Evolutionary conservation across 2,329 filamentous ascomycete species (phyloP).

Genomic region (Colletotrichum salicis): DNA sequence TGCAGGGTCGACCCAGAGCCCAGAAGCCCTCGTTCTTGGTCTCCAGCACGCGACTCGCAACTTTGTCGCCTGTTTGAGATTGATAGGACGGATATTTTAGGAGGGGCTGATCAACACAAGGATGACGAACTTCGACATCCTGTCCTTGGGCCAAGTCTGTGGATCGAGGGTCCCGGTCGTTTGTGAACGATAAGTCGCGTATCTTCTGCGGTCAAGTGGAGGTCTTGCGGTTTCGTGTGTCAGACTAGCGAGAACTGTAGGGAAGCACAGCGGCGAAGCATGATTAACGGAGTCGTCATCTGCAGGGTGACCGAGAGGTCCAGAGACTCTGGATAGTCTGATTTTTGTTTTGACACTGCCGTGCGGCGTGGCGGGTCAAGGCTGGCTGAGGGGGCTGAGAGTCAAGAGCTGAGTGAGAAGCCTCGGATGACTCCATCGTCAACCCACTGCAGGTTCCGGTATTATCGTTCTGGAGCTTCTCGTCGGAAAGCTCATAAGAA

Average conservation of each 20-base stretch:
- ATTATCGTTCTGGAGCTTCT: conserved; percentile 13
- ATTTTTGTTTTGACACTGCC: conserved; percentile 29
- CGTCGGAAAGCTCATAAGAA: conserved; percentile 20
- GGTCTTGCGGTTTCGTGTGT: conserved; percentile 37
- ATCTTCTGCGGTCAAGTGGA: conserved; percentile 32
- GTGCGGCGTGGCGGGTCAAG: conserved; percentile 37
- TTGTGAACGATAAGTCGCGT: conserved; percentile 31
- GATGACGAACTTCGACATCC: conserved; percentile 37
- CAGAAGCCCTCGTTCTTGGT: conserved; percentile 18
- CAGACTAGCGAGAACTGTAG: conserved; percentile 37
- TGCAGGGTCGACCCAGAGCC: conserved; percentile 21
- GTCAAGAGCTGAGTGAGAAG: conserved; percentile 46
- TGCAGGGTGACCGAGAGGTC: conserved; percentile 25
- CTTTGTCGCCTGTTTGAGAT: conserved; percentile 59
- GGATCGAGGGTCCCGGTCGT: conserved; percentile 39
- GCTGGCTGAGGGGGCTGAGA: conserved; percentile 35
- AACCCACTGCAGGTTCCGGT: neutral
- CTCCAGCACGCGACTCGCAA: conserved; percentile 37
- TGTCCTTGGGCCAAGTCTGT: conserved; percentile 30
- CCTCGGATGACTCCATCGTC: conserved; percentile 59
- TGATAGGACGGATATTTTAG: conserved; percentile 59
- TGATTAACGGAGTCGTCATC: conserved; percentile 36
- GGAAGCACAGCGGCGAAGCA: conserved; percentile 34
- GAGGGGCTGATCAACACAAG: conserved; percentile 56
- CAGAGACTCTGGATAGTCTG: conserved; percentile 21